Evolutionary conservation across 2,329 filamentous ascomycete species (phyloP).

Genomic region (Exophiala oligosperma): DNA sequence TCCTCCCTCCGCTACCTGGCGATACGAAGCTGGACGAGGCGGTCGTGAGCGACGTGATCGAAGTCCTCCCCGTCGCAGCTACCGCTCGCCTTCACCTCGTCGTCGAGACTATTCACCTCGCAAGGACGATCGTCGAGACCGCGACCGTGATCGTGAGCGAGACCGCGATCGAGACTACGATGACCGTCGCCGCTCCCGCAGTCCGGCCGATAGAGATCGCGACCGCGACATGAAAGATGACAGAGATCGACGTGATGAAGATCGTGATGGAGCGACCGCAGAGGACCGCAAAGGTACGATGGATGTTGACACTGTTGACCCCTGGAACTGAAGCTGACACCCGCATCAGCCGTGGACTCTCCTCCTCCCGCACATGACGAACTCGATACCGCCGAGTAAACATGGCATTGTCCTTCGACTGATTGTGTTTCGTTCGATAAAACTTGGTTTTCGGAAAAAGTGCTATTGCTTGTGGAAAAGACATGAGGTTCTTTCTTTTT

Average conservation of each 20-base stretch:
- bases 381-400: slow-evolving; percentile 83
- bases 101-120: slow-evolving; percentile 77
- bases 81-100: slow-evolving; percentile 61
- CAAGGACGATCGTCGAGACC: slow-evolving; percentile 80
- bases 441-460: slow-evolving; percentile 3
- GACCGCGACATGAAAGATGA: slow-evolving; percentile 63
- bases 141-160: slow-evolving; percentile 71
- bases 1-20: slow-evolving; percentile 96
- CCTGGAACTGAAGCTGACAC: slow-evolving; percentile 30
- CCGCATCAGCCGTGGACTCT: slow-evolving; percentile 64
- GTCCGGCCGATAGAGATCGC: slow-evolving; percentile 64
- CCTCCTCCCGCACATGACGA: slow-evolving; percentile 87
- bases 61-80: slow-evolving; percentile 74
- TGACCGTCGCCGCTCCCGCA: slow-evolving; percentile 65
- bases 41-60: slow-evolving; percentile 56
- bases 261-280: slow-evolving; percentile 76
- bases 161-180: slow-evolving; percentile 51
- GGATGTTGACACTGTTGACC: slow-evolving; percentile 24
- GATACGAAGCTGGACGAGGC: slow-evolving; percentile 88
- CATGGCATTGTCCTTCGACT: neutral
- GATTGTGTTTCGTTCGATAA: neutral
- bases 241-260: slow-evolving; percentile 68
- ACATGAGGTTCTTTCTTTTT: slow-evolving; percentile 9
- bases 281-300: slow-evolving; percentile 83
- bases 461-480: slow-evolving; percentile 6